Base-by-base conservation (phyloP, 192 early-diverging fungal genomes). In the Chytriomyces confervae region DNA sequence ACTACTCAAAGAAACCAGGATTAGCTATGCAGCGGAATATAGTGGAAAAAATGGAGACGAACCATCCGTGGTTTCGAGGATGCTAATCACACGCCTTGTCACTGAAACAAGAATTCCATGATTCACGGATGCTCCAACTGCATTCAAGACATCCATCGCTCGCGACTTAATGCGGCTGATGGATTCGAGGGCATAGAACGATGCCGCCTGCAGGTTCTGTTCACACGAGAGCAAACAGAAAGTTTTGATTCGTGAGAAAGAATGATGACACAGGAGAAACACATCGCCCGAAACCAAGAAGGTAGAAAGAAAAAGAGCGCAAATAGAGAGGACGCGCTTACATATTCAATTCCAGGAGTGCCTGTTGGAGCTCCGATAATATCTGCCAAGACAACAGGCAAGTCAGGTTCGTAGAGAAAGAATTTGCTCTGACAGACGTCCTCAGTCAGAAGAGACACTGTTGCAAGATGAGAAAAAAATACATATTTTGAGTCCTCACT, bases 51-150 rank as follows among this genome's bases (percentile, higher is more conserved):
- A 77, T 18, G 13, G 20, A 27, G 23, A 36, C 60, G 51, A 24
- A 48, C 27, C 68, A 44, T 16, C 66, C 7, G 9, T 49, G 16
- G 82, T 80, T 24, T 88, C 85, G 27, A 90, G 48, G 45, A 83
- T 79, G 5, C 85, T 67, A 44, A 95, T 89, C 29, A 94, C 87
- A 72, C 91, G 91, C 69, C 94, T 90, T 48, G 98, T 76, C 6
- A 93, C 86, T 69, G 90, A 92, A 84, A 98, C 91, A 13, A 98
- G 84, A 43, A 92, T 89, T 27, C 97, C 97, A 73, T 98, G 95
- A 75, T 95, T 97, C 5, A 95, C 95, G 2, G 95, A 93, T 2
- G 95, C 94, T 69, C 96, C 97, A 64, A 97, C 81, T 1, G 95
- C 94, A 13, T 92, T 89, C 51, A 96, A 85, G 1, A 96, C 93